Conservation (phyloP, 495 filamentous ascomycete genomes). For the Trichoderma parareesei region DNA sequence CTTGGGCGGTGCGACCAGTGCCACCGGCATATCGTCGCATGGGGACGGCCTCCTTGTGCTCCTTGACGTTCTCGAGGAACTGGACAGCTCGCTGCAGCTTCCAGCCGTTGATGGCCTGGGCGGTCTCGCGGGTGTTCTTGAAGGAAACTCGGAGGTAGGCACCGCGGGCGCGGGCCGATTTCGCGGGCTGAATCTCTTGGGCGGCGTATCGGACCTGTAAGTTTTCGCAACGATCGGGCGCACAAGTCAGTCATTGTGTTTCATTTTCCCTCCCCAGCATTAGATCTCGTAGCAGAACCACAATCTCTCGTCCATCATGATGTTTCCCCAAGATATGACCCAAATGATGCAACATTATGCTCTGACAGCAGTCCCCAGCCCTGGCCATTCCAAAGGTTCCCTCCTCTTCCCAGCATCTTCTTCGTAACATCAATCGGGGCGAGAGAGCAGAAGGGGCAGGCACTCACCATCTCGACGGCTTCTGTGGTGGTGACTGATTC, state of each 20-base stretch:
- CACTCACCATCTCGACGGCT: constrained; percentile 14
- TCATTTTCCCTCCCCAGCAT: not conserved
- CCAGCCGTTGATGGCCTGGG: constrained; percentile 98
- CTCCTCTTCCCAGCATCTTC: not conserved
- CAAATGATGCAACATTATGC: not conserved
- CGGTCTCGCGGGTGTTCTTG: constrained; percentile 99
- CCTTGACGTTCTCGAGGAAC: constrained; percentile 94
- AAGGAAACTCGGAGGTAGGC: constrained; percentile 97
- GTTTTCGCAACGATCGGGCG: constrained; percentile 5
- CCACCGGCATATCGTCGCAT: constrained; percentile 93
- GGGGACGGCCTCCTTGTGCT: constrained; percentile 91
- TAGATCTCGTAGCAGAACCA: not conserved
- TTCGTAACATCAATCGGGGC: not conserved
- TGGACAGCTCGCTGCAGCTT: constrained; percentile 87
- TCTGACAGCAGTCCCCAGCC: not conserved
- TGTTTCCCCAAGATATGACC: not conserved
- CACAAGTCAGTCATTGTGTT: constrained; percentile 27
- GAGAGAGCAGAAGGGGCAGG: not conserved
- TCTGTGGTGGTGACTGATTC: constrained; percentile 9
- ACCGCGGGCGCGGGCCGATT: constrained; percentile 94
- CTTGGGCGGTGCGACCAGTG: constrained; percentile 90
- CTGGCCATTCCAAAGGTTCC: not conserved
- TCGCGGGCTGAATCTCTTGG: constrained; percentile 74
- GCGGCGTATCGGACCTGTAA: constrained; percentile 94
- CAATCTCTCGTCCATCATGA: not conserved